Conservation (phyloP, 352 stramenopile species). For the Phytophthora sp. region DNA sequence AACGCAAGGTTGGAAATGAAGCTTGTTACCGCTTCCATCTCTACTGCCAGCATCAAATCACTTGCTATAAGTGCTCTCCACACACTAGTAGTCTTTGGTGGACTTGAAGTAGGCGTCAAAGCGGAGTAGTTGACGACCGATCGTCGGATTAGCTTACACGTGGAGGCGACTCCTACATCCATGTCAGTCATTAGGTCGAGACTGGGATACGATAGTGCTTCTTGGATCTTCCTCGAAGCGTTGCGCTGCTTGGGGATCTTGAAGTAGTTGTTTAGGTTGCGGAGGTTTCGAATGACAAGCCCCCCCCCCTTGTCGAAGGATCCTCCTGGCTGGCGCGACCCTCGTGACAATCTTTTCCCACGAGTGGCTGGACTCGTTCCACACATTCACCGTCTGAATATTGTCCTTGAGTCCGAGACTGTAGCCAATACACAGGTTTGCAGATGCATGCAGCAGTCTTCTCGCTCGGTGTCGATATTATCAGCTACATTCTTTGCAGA, state of each 20-base stretch:
- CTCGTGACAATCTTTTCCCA: conserved; percentile 1
- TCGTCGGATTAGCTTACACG: conserved; percentile 3
- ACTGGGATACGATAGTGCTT: not conserved
- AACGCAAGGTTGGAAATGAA: conserved; percentile 3
- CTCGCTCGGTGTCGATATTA: conserved; percentile 14
- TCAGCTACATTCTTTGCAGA: not conserved
- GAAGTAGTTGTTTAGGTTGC: not conserved
- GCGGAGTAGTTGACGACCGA: conserved; percentile 1
- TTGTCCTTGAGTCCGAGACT: conserved; percentile 19
- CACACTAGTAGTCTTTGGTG: not conserved
- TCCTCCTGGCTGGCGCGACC: not conserved
- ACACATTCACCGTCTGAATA: not conserved
- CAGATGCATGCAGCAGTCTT: conserved; percentile 19
- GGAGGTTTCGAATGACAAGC: not conserved
- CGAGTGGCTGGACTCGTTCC: not conserved
- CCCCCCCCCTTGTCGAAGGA: not conserved
- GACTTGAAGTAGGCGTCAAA: conserved; percentile 2
- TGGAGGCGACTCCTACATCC: not conserved
- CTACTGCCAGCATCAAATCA: not conserved
- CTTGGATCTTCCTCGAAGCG: not conserved
- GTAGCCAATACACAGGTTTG: conserved; percentile 24
- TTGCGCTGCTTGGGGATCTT: not conserved
- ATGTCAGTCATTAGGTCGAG: not conserved
- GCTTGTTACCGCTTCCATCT: conserved; percentile 8
- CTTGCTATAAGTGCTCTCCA: not conserved